phyloP scores from a whole-genome alignment of 805 yeast genomes.

The Pichia pseudocactophila region DNA sequence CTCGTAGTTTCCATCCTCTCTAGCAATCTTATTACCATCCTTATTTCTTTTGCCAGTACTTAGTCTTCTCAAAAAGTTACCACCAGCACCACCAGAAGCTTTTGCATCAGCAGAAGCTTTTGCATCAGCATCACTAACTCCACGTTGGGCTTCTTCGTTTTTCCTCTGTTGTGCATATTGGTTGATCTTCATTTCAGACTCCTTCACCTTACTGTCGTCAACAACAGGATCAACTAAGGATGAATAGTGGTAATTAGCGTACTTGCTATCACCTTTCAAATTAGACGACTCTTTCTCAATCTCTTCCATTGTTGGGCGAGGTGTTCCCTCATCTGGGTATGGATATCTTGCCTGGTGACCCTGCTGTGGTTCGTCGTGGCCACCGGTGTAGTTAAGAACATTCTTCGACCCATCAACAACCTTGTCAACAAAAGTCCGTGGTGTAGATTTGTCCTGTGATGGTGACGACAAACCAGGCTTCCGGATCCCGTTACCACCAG shows the following conservation, averaged over 20 bases:
- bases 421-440: constrained; percentile 8
- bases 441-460: constrained; percentile 1
- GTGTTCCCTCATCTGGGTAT: not conserved
- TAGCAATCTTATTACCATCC: not conserved
- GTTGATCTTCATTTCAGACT: constrained; percentile 4
- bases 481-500: not conserved
- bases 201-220: constrained; percentile 12
- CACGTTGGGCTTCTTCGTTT: not conserved
- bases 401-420: constrained; percentile 7
- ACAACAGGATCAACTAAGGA: constrained; percentile 25
- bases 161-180: constrained; percentile 1
- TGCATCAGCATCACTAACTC: not conserved
- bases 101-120: not conserved
- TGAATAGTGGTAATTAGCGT: constrained; percentile 17
- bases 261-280: not conserved
- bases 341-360: not conserved
- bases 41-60: constrained; percentile 3
- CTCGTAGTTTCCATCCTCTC: not conserved
- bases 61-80: constrained; percentile 5
- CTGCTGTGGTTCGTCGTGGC: not conserved
- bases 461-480: not conserved
- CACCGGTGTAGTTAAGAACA: not conserved
- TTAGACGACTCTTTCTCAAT: not conserved
- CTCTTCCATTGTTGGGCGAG: not conserved
- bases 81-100: not conserved